Evolutionary conservation across 345 rosid genomes (phyloP).

Genomic region (Linum tenue): DNA sequence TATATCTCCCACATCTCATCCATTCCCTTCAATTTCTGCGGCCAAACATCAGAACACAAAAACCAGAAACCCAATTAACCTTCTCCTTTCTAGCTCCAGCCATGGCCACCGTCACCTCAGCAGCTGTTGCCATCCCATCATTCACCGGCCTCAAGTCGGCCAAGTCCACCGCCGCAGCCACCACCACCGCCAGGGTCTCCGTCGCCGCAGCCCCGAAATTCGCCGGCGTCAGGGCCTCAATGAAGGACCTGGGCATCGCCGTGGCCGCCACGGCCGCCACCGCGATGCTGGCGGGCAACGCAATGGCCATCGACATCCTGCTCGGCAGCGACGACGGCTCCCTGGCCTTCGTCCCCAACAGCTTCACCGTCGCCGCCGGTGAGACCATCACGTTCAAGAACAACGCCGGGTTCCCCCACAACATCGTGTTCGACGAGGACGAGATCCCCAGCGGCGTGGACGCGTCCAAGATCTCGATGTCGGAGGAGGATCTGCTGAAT

Average conservation of each 20-base stretch:
- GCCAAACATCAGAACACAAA: not conserved
- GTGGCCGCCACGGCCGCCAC: constrained; percentile 52
- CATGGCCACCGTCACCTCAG: constrained; percentile 81
- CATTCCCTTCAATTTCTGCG: constrained; percentile 5
- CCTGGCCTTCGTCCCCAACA: constrained; percentile 54
- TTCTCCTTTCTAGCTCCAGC: too few relatives aligned
- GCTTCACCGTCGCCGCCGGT: constrained; percentile 49
- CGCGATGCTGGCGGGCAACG: constrained; percentile 61
- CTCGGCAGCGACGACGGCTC: constrained; percentile 62
- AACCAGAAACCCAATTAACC: not conserved
- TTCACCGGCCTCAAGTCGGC: constrained; percentile 62
- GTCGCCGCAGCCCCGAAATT: constrained; percentile 26
- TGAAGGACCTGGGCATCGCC: constrained; percentile 49
- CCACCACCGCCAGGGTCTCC: constrained; percentile 21
- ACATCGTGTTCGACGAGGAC: constrained; percentile 78
- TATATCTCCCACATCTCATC: not conserved
- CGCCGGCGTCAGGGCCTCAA: constrained; percentile 39
- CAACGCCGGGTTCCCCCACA: constrained; percentile 91
- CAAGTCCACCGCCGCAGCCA: constrained; percentile 23
- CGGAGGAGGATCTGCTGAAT: constrained; percentile 55
- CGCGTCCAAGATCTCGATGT: constrained; percentile 66
- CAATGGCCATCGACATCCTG: constrained; percentile 62
- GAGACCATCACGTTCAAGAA: constrained; percentile 89
- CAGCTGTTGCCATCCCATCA: constrained; percentile 70
- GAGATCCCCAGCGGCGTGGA: constrained; percentile 83